phyloP scores from a whole-genome alignment of 768 basidiomycete species.

The Tephrocybe sp. region DNA sequence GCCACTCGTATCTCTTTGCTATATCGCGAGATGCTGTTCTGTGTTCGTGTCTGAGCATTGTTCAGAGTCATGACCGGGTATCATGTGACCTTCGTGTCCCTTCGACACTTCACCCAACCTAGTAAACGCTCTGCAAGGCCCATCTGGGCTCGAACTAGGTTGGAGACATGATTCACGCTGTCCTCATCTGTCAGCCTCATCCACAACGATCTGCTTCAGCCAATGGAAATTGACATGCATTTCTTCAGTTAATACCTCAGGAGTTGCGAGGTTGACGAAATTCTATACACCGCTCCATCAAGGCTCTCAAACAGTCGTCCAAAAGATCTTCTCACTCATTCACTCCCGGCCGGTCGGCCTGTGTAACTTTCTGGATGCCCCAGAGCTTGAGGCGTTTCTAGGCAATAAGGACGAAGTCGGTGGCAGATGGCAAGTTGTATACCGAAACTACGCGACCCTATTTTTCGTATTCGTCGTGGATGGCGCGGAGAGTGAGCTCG shows the following conservation, averaged over 20 bases:
- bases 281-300: constrained; percentile 84
- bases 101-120: background rate
- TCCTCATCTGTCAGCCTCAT: constrained; percentile 70
- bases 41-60: too few species aligned
- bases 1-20: too few species aligned
- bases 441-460: constrained; percentile 93
- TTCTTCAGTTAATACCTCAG: constrained; percentile 85
- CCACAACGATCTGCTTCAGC: background rate
- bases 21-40: too few species aligned
- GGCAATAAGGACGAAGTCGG: constrained; percentile 52
- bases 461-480: constrained; percentile 98
- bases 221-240: constrained; percentile 5
- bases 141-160: background rate
- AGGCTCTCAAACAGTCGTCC: constrained; percentile 66
- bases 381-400: constrained; percentile 77
- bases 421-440: constrained; percentile 84
- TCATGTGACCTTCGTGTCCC: constrained; percentile 12
- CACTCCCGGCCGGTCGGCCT: constrained; percentile 76
- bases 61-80: constrained; percentile 21
- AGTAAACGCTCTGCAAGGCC: background rate
- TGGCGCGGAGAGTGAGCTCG: constrained; percentile 93
- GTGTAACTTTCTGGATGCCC: constrained; percentile 97
- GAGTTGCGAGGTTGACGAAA: constrained; percentile 80
- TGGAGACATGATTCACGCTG: constrained; percentile 74
- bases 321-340: constrained; percentile 90